Percentiles rank a stretch among this genome's conserved stretches.
These are phyloP conservation scores for Claviceps sorghi DNA, from an alignment of 2,329 filamentous ascomycete species.

Conservation along the genomic window DNA sequence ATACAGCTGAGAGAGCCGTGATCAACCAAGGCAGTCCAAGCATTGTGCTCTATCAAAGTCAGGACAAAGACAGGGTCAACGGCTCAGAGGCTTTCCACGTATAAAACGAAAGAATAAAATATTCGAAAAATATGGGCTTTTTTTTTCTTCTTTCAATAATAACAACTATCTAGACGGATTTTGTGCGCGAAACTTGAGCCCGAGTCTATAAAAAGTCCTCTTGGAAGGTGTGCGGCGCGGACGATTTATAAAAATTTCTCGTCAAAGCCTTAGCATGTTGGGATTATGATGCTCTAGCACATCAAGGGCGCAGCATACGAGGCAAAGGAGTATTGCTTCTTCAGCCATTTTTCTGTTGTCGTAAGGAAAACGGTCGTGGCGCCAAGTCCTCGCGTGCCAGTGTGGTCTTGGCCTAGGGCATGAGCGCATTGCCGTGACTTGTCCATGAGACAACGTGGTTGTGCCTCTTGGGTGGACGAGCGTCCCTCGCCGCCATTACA, in stretches of 20 bases:
- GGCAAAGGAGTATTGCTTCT: neutral
- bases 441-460: neutral
- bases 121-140: neutral
- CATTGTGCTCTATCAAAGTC: neutral
- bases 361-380: neutral
- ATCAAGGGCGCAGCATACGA: neutral
- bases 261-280: neutral
- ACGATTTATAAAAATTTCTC: neutral
- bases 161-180: neutral
- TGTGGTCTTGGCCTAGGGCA: neutral
- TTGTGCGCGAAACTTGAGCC: neutral
- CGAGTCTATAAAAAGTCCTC: neutral
- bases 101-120: neutral
- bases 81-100: neutral
- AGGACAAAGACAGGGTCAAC: neutral
- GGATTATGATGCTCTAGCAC: neutral
- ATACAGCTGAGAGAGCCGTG: neutral
- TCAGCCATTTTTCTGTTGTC: neutral
- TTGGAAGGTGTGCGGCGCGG: neutral
- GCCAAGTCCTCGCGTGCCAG: neutral
- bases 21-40: neutral
- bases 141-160: neutral
- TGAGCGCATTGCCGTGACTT: neutral
- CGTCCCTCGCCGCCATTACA: neutral
- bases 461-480: neutral